A percentile compares a stretch with the other conserved stretches of the same genome.
Conservation (phyloP, 2,329 filamentous ascomycete genomes). For the Paecilomyces dactylethromorphus region DNA sequence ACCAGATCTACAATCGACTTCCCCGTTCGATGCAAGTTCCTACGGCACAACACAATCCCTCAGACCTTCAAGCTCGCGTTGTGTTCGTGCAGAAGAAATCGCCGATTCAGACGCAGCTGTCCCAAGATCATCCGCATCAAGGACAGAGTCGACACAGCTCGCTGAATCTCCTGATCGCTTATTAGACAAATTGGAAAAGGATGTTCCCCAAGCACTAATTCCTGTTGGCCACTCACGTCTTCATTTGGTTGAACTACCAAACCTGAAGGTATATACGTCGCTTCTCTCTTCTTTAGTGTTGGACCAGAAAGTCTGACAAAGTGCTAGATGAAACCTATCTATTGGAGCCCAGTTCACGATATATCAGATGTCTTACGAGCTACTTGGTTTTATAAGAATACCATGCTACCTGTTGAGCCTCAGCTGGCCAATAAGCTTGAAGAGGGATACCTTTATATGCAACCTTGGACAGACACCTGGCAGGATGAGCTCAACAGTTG, state of each 20-base stretch:
- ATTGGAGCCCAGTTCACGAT: conserved; percentile 93
- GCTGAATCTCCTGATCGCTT: conserved; percentile 10
- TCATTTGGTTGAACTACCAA: conserved; percentile 79
- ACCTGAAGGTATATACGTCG: conserved; percentile 41
- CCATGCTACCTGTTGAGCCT: conserved; percentile 82
- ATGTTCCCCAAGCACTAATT: conserved; percentile 49
- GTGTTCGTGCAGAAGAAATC: not conserved
- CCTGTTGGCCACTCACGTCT: conserved; percentile 85
- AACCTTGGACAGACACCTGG: conserved; percentile 89
- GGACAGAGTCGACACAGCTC: conserved; percentile 17
- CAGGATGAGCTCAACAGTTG: conserved; percentile 84
- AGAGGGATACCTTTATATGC: conserved; percentile 78
- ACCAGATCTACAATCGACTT: conserved; percentile 21
- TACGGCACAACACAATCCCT: conserved; percentile 7
- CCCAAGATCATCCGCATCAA: conserved; percentile 20
- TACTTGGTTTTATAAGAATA: conserved; percentile 97
- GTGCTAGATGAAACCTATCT: conserved; percentile 83
- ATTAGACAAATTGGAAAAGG: conserved; percentile 16
- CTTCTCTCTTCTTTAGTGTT: not conserved
- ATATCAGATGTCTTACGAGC: conserved; percentile 73
- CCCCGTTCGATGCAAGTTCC: conserved; percentile 21
- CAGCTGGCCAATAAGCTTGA: conserved; percentile 87
- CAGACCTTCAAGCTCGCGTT: not conserved
- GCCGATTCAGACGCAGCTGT: conserved; percentile 5
- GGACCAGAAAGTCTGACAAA: not conserved